Base-by-base conservation (phyloP, 2,329 filamentous ascomycete genomes). In the Peltaster fructicola region DNA sequence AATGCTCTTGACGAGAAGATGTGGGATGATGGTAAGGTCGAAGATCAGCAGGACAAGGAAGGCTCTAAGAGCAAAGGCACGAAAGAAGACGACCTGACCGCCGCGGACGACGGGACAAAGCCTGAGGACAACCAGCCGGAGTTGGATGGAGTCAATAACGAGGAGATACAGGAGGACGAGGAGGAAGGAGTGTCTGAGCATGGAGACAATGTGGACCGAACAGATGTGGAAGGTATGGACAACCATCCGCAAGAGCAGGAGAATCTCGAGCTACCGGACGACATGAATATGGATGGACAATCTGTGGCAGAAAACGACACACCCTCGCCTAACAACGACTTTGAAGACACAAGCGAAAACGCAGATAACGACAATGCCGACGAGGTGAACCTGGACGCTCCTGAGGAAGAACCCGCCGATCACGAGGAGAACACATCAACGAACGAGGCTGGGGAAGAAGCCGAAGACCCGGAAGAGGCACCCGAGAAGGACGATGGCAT, bases 1-100 rank as follows among this genome's bases (percentile, higher is more conserved):
- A 24, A 24, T 13, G 27, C 85, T 11, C 77, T 95, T 1, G 90
- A 98, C 46, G 90, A 98, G 56, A 98, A 95, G 60, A 82, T 95
- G 67, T 98, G 88, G 88, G 84, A 98, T 51, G 84, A 82, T 18
- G 72, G 56, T 17, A 73, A 80, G 20, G 63, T 74, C 23, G 65
- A 84, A 21, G 71, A 84, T 23, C 72, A 85, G 23, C 88, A 88
- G 38, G 77, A 93, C 21, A 76, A 80, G 42, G 61, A 80, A 43
- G 73, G 70, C 5, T 71, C 82, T 27, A 64, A 56, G 7, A 50
- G 48, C 20, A 44, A 56, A 20, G 57, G 52, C 38, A 67, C 53
- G 52, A 63, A 52, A 13, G 44, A 58, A 15, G 50, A 60, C 13
- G 53, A 60, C 25, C 45, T 56, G 25, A 51, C 53, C 19, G 55